Evolutionary conservation across 192 early-diverging fungal species (phyloP).

Genomic region (Backusella mclennaniae): DNA sequence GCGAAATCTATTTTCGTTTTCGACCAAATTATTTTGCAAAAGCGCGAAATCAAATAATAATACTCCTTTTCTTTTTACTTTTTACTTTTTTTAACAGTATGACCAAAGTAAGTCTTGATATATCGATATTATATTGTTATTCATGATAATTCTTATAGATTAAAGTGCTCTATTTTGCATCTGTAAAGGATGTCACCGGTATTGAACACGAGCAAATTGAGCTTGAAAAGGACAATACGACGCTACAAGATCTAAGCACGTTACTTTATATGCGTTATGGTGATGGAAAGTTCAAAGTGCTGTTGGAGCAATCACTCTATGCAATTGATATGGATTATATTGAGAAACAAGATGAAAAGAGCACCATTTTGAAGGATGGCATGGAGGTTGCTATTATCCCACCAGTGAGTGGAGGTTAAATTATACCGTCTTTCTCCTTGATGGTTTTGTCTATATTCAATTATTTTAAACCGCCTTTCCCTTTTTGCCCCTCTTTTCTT

Average conservation of each 20-base stretch:
- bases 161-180: constrained; percentile 61
- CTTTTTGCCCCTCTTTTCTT: background rate
- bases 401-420: constrained; percentile 65
- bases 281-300: constrained; percentile 18
- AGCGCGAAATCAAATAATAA: no score
- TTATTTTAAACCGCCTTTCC: background rate
- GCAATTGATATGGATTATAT: constrained; percentile 68
- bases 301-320: constrained; percentile 50
- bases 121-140: background rate
- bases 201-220: constrained; percentile 42
- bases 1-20: no score
- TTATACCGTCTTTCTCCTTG: background rate
- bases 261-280: constrained; percentile 18
- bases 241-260: constrained; percentile 9
- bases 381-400: constrained; percentile 67
- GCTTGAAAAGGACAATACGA: constrained; percentile 20
- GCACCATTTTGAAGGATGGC: constrained; percentile 43
- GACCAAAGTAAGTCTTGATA: background rate
- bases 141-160: constrained; percentile 31
- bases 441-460: no score
- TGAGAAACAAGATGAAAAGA: constrained; percentile 39
- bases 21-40: no score
- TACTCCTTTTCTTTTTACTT: background rate
- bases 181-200: constrained; percentile 50
- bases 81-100: background rate